A percentile compares a stretch with the other conserved stretches of the same genome.
Conservation (phyloP, 306 rosid genomes). For the Quercus rubra region DNA sequence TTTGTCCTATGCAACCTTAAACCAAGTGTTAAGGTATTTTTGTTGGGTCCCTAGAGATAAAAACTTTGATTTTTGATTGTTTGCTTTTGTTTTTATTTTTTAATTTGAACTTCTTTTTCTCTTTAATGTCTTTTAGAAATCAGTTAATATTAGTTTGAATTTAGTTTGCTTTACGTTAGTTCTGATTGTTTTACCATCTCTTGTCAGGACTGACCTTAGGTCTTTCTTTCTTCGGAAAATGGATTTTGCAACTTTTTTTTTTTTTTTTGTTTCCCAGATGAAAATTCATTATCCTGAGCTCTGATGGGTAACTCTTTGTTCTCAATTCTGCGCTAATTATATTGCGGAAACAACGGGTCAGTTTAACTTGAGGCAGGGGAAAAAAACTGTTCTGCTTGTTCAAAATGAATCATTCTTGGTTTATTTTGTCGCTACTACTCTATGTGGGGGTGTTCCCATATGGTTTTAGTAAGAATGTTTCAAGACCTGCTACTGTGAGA, state of each 20-base stretch:
- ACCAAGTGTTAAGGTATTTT: background rate
- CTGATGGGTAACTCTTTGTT: conserved; percentile 3
- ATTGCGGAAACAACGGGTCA: background rate
- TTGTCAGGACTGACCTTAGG: background rate
- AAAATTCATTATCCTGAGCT: background rate
- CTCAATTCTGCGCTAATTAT: conserved; percentile 6
- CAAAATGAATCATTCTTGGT: conserved; percentile 42
- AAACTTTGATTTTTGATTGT: too few relatives aligned
- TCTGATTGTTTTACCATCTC: background rate
- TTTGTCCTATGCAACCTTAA: background rate
- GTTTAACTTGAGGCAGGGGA: background rate
- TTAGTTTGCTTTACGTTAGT: background rate
- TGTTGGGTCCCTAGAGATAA: background rate
- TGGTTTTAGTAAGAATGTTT: conserved; percentile 27
- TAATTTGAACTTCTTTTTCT: background rate
- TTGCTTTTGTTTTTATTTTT: background rate
- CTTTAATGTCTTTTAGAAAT: background rate
- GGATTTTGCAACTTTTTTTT: background rate
- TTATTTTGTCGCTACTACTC: conserved; percentile 22
- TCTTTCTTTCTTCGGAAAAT: too few relatives aligned
- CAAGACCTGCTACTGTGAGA: conserved; percentile 56
- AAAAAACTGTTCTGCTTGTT: background rate
- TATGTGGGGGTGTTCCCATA: conserved; percentile 15
- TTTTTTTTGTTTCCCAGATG: background rate
- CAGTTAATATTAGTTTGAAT: background rate